A percentile compares a stretch with the other conserved stretches of the same genome.
Conservation (phyloP, 441 rosid species). For the Theobroma grandiflorum region DNA sequence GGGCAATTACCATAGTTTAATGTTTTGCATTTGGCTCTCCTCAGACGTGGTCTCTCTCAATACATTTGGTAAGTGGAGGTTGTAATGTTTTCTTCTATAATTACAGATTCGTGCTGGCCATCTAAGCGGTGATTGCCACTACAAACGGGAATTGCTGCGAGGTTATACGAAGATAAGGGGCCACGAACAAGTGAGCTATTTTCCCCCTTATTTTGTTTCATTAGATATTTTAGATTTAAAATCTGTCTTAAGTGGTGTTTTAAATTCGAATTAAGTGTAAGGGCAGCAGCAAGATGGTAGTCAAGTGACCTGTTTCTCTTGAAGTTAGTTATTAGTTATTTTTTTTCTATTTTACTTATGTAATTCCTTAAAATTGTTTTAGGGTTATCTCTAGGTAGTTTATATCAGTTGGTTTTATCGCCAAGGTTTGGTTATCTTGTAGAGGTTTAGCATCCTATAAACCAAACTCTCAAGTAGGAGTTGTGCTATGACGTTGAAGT, state of each 20-base stretch:
- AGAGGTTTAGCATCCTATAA: background rate
- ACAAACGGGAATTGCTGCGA: slow-evolving; percentile 80
- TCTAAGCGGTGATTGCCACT: slow-evolving; percentile 96
- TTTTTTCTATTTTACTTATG: slow-evolving; percentile 1
- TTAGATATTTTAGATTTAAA: background rate
- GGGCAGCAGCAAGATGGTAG: background rate
- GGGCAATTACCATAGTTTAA: background rate
- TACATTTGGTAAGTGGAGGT: background rate
- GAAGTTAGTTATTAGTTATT: background rate
- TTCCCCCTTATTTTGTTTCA: background rate
- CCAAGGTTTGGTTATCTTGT: background rate
- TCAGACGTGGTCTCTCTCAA: background rate
- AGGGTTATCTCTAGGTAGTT: background rate
- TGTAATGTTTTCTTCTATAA: background rate
- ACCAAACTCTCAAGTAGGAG: background rate
- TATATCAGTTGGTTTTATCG: background rate
- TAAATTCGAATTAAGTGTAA: background rate
- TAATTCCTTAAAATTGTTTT: background rate
- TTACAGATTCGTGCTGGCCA: slow-evolving; percentile 87
- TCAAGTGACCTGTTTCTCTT: background rate
- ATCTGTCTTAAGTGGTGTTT: background rate
- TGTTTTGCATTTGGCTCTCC: slow-evolving; percentile 17
- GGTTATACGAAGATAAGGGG: slow-evolving; percentile 83
- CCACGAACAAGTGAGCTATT: slow-evolving; percentile 80
- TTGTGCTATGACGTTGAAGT: background rate